Base-by-base conservation (phyloP, 176 grass and related monocot genomes). In the Carex cristatella region DNA sequence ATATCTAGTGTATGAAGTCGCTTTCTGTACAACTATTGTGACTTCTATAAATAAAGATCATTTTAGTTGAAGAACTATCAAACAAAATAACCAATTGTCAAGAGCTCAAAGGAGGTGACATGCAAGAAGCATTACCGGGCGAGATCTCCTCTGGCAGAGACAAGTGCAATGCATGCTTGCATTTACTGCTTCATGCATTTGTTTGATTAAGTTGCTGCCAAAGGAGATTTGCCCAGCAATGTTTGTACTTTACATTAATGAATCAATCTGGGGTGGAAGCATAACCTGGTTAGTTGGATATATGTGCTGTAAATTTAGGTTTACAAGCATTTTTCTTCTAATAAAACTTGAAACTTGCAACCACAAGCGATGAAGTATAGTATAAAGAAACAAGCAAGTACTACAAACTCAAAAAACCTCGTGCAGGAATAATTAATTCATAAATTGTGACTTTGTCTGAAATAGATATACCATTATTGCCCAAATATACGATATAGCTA, bases 171-270 rank as follows among this genome's bases (percentile, higher is more conserved):
- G 46, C 18, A 23, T 54, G 71, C 4, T 53, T 27, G 35, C 4
- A 54, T n/a, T 4, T 13, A 49, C 1, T 27, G n/a, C 3, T 76
- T 72, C 18, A 3, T 53, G 13, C 16, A 19, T 58, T 19, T 18
- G 12, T 65, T 84, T 0, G 18, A 54, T 23, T 27, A 27, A 48
- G 72, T 11, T 70, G 56, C 90, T 68, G 90, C 87, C 90, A 89
- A 91, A 91, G 84, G 87, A 91, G 90, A 89, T 84, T 91, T 91
- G 90, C 87, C 90, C 87, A 89, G 90, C 64, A 42, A 91, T 84
- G 87, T 87, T 83, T 62, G 28, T 80, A 53, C 56, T 54, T 54
- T 76, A 46, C 46, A 63, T 51, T 2, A 51, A 51, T 51, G 9
- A 2, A 51, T 51, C 48, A 10, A 51, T 51, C 48, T 51, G 48